Evolutionary conservation across 768 basidiomycete genomes (phyloP).

Genomic region (Russula olivacea): DNA sequence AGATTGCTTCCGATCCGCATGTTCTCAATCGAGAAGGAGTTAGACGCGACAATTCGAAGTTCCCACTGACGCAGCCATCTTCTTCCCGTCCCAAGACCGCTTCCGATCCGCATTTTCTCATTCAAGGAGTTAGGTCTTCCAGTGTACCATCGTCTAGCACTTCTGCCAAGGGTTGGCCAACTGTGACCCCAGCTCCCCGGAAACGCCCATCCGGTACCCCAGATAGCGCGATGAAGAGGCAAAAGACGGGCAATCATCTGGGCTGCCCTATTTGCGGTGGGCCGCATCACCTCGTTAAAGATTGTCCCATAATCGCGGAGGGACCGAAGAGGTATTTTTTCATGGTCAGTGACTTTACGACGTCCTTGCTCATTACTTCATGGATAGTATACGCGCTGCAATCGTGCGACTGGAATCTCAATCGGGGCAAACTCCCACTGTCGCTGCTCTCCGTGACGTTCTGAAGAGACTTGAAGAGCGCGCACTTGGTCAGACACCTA

Average conservation of each 20-base stretch:
- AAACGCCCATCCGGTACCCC: slow-evolving; percentile 32
- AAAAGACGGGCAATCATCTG: slow-evolving; percentile 33
- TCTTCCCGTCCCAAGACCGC: not conserved
- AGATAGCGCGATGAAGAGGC: slow-evolving; percentile 27
- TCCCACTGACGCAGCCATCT: not conserved
- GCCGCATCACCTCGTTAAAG: slow-evolving; percentile 43
- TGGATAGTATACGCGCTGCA: slow-evolving; percentile 38
- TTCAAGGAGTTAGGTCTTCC: not conserved
- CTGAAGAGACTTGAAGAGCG: slow-evolving; percentile 30
- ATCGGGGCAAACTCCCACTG: slow-evolving; percentile 33
- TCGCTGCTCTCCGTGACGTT: slow-evolving; percentile 35
- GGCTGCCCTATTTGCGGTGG: slow-evolving; percentile 47
- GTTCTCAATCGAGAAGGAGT: no score
- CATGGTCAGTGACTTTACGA: not conserved
- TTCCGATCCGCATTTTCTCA: no score
- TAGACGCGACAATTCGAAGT: not conserved
- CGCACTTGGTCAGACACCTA: not conserved
- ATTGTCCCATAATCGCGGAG: slow-evolving; percentile 49
- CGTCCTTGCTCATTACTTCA: not conserved
- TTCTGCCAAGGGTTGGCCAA: not conserved
- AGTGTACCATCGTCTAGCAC: not conserved
- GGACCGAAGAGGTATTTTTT: slow-evolving; percentile 49
- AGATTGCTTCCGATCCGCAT: not conserved
- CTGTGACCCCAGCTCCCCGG: slow-evolving; percentile 4
- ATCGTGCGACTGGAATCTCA: slow-evolving; percentile 42